Evolutionary conservation across 768 basidiomycete genomes (phyloP).

Genomic region (Hypholoma sublateritium): DNA sequence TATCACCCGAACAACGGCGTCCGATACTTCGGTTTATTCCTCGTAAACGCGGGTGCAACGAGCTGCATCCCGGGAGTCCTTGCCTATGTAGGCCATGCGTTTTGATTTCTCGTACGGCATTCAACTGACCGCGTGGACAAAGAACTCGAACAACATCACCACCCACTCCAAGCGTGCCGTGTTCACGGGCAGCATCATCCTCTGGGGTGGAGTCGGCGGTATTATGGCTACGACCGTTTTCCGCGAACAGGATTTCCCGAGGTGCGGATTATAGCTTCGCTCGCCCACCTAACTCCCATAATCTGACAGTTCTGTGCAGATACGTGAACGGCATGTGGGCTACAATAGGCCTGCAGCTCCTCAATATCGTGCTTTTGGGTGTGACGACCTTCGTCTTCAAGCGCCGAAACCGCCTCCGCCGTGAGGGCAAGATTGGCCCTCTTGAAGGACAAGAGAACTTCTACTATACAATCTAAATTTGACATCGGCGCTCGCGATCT

Average conservation of each 20-base stretch:
- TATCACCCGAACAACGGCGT: constrained; percentile 27
- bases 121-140: neutral
- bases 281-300: neutral
- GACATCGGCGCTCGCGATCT: too few relatives aligned
- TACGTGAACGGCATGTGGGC: constrained; percentile 24
- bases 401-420: constrained; percentile 17
- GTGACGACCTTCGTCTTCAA: constrained; percentile 15
- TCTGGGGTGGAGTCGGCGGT: constrained; percentile 38
- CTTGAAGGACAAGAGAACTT: constrained; percentile 21
- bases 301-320: constrained; percentile 4
- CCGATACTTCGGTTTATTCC: constrained; percentile 35
- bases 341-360: constrained; percentile 20
- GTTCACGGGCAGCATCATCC: constrained; percentile 32
- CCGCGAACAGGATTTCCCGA: constrained; percentile 34
- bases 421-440: constrained; percentile 17
- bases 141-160: constrained; percentile 38
- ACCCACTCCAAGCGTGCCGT: constrained; percentile 39
- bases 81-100: constrained; percentile 32
- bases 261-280: neutral
- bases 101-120: neutral
- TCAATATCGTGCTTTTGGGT: constrained; percentile 15
- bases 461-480: constrained; percentile 18
- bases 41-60: constrained; percentile 33
- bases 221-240: constrained; percentile 40
- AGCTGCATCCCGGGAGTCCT: constrained; percentile 35